phyloP scores from a whole-genome alignment of 192 early-diverging fungal species.

The Linderina pennispora region DNA sequence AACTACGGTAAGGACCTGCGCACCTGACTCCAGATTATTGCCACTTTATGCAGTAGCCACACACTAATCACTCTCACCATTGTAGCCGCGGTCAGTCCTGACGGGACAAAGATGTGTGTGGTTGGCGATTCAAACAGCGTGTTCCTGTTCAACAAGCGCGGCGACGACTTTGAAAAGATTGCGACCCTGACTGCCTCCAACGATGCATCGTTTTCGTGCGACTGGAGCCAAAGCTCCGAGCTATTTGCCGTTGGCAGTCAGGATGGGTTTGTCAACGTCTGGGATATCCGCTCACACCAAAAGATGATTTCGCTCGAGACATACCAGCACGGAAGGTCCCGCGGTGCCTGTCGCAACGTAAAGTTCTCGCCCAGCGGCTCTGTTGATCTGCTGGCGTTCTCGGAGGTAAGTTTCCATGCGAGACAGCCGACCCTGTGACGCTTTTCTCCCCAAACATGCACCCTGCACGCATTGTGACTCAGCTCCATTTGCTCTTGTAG shows the following conservation, averaged over 20 bases:
- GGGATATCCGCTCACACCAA: conserved; percentile 78
- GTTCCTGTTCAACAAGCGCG: conserved; percentile 74
- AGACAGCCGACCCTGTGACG: background rate
- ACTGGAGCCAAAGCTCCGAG: conserved; percentile 90
- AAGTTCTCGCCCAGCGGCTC: conserved; percentile 90
- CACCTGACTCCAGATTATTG: background rate
- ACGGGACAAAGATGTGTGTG: conserved; percentile 84
- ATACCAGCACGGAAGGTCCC: conserved; percentile 63
- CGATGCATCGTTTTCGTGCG: conserved; percentile 90
- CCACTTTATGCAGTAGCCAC: background rate
- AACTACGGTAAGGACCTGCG: conserved; percentile 62
- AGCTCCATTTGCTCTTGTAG: background rate
- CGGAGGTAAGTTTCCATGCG: conserved; percentile 46
- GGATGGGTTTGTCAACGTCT: conserved; percentile 88
- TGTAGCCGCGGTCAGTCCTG: conserved; percentile 77
- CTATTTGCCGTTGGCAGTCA: conserved; percentile 96
- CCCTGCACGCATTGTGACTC: background rate
- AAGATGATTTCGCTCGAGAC: conserved; percentile 61
- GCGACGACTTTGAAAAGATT: conserved; percentile 61
- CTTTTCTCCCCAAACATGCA: background rate
- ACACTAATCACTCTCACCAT: background rate
- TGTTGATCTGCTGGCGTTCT: conserved; percentile 77
- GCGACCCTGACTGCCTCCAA: conserved; percentile 65
- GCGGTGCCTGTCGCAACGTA: conserved; percentile 72
- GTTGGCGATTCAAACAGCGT: conserved; percentile 88